Conservation (phyloP, 1,284 basidiomycete species). For the Calocybe gambosa region DNA sequence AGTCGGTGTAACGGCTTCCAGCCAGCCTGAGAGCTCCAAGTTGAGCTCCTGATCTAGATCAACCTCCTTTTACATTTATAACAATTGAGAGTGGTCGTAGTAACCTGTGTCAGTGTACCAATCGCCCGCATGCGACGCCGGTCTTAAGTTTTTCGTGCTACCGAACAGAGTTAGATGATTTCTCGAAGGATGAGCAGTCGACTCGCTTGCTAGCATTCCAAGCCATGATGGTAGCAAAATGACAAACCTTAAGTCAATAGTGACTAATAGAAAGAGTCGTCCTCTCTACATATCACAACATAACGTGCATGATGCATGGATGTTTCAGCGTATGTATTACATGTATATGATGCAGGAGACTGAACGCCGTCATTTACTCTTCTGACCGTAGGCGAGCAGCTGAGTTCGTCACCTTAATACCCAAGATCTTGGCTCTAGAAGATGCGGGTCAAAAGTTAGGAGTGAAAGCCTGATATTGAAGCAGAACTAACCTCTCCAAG, state of each 20-base stretch:
- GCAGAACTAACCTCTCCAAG: slow-evolving; percentile 67
- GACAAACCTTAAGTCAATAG: neutral
- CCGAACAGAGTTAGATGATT: neutral
- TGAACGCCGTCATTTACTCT: slow-evolving; percentile 59
- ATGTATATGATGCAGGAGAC: slow-evolving; percentile 30
- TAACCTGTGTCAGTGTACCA: slow-evolving; percentile 83
- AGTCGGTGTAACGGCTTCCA: slow-evolving; percentile 51
- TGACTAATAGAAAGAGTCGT: slow-evolving; percentile 10
- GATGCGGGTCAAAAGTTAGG: slow-evolving; percentile 7
- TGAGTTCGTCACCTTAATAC: slow-evolving; percentile 94
- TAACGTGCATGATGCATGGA: slow-evolving; percentile 18
- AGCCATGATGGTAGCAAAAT: slow-evolving; percentile 13
- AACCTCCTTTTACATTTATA: neutral
- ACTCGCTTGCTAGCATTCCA: slow-evolving; percentile 18
- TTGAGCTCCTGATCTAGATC: slow-evolving; percentile 50
- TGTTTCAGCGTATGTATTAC: slow-evolving; percentile 33
- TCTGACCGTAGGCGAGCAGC: slow-evolving; percentile 95
- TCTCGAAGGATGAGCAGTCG: neutral
- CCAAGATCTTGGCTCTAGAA: slow-evolving; percentile 79
- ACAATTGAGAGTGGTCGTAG: slow-evolving; percentile 11
- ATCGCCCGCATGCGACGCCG: slow-evolving; percentile 80
- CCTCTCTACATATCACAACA: too few relatives aligned
- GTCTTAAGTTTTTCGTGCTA: slow-evolving; percentile 11
- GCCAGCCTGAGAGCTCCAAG: slow-evolving; percentile 59
- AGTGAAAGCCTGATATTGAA: slow-evolving; percentile 1